phyloP scores from a whole-genome alignment of 129 eudicot species.

The Calendula officinalis region DNA sequence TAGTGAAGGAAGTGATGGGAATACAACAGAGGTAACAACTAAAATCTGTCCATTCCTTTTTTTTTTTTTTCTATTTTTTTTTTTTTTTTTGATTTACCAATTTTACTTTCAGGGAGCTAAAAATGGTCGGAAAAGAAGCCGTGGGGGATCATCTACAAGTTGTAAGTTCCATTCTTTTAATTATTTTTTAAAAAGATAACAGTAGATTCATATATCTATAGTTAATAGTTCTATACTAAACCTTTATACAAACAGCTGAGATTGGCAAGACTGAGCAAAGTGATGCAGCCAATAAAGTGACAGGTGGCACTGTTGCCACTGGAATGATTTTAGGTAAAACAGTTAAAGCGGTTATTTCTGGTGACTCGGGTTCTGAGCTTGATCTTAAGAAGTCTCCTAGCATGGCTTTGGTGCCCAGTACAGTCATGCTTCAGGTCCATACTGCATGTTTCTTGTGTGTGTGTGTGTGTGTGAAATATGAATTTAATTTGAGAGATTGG shows the following conservation, averaged over 20 bases:
- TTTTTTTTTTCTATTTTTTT: too few relatives aligned
- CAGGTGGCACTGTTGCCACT: conserved; percentile 27
- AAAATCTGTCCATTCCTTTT: conserved; percentile 2
- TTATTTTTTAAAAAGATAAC: neutral
- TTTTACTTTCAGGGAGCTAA: conserved; percentile 51
- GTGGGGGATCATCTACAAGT: conserved; percentile 55
- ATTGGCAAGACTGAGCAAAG: conserved; percentile 43
- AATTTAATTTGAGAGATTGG: too few relatives aligned
- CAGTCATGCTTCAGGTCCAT: conserved; percentile 57
- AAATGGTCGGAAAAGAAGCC: conserved; percentile 60
- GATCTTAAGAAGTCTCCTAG: conserved; percentile 50
- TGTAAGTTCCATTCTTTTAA: conserved; percentile 42
- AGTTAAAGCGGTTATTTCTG: conserved; percentile 19
- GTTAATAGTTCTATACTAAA: too few relatives aligned
- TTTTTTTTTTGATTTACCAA: neutral
- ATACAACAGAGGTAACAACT: conserved; percentile 51
- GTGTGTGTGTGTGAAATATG: too few relatives aligned
- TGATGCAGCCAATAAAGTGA: conserved; percentile 44
- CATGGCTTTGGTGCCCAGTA: conserved; percentile 30
- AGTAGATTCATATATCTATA: neutral
- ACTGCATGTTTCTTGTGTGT: neutral
- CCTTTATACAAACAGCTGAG: conserved; percentile 34
- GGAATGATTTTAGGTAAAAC: conserved; percentile 10
- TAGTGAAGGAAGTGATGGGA: conserved; percentile 81
- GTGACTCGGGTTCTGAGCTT: conserved; percentile 37